Base-by-base conservation (phyloP, 805 yeast species). In the Candida boleticola region DNA sequence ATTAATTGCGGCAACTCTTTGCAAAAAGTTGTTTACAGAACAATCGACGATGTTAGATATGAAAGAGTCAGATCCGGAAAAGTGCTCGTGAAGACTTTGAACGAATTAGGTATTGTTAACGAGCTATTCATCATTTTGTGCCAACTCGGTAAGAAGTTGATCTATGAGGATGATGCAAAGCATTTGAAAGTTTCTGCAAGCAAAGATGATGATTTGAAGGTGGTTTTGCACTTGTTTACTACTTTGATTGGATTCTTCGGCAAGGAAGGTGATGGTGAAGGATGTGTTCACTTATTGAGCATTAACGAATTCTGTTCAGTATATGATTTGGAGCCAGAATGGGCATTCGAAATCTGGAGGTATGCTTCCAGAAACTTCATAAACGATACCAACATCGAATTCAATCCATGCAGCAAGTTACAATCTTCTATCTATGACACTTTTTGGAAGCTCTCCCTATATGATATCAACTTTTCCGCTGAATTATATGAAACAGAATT, bases 321-420 rank as follows among this genome's bases (percentile, higher is more conserved):
- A 1, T 80, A 70, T 47, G 63, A 69, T 1, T 65, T 84, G 6
- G 68, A 78, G 3, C 60, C 77, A 0, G 71, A 73, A 16, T 83
- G 92, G 88, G 82, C 82, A 0, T 88, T 87, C 63, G 87, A 83
- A 47, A 54, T 88, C 2, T 89, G 96, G 95, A 74, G 97, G 56
- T 55, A 59, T n/a, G 19, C 29, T 23, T 7, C 35, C 3, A 13
- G 13, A 5, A 18, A 21, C 5, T 19, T 22, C 6, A 20, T 19
- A 9, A 20, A 34, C 20, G 32, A 27, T 6, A 18, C 30, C 10
- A 25, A 36, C 6, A 11, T 25, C 6, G 14, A 19, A 9, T 31
- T 17, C 6, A 17, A 16, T 17, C 35, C 35, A 5, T 17, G 35
- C 35, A 17, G 20, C 16, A 5, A 13, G 11, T 18, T 31, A 9